Evolutionary conservation across 2,329 filamentous ascomycete species (phyloP).

Genomic region (Verticillium klebahnii): DNA sequence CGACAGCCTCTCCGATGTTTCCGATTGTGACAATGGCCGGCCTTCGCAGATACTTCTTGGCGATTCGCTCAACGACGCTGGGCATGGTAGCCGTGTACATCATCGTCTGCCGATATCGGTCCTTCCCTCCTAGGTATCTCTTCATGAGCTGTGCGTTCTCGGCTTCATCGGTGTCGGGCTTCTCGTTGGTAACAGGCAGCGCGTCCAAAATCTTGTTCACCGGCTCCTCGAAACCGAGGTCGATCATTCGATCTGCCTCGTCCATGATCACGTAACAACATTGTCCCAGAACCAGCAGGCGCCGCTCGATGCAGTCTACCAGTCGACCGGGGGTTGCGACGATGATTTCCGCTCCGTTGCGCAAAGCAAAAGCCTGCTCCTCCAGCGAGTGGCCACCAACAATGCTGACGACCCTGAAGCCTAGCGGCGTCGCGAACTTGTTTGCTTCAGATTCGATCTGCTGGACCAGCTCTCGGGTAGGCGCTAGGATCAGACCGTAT

Average conservation of each 20-base stretch:
- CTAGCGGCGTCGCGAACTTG: constrained; percentile 86
- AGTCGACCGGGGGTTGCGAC: constrained; percentile 98
- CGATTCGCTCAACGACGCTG: constrained; percentile 84
- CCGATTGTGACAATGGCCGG: constrained; percentile 94
- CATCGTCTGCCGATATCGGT: constrained; percentile 95
- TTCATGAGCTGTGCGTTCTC: constrained; percentile 86
- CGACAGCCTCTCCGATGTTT: constrained; percentile 90
- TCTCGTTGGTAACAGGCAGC: constrained; percentile 87
- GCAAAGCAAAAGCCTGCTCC: constrained; percentile 84
- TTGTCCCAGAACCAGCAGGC: constrained; percentile 86
- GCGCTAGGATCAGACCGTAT: constrained; percentile 94
- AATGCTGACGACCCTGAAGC: constrained; percentile 92
- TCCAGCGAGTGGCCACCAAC: constrained; percentile 96
- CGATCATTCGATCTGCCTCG: constrained; percentile 98
- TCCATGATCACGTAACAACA: constrained; percentile 99
- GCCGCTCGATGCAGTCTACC: constrained; percentile 92
- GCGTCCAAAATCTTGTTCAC: constrained; percentile 97
- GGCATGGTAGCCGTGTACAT: constrained; percentile 99
- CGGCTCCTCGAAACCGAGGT: constrained; percentile 94
- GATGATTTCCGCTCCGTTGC: constrained; percentile 93
- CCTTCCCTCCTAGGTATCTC: constrained; percentile 66
- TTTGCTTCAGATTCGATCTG: constrained; percentile 93
- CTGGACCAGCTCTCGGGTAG: constrained; percentile 94
- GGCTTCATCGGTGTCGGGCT: constrained; percentile 88
- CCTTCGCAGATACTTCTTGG: constrained; percentile 90